Evolutionary conservation across 257 asterid species (phyloP).

Genomic region (Solanum chilense): DNA sequence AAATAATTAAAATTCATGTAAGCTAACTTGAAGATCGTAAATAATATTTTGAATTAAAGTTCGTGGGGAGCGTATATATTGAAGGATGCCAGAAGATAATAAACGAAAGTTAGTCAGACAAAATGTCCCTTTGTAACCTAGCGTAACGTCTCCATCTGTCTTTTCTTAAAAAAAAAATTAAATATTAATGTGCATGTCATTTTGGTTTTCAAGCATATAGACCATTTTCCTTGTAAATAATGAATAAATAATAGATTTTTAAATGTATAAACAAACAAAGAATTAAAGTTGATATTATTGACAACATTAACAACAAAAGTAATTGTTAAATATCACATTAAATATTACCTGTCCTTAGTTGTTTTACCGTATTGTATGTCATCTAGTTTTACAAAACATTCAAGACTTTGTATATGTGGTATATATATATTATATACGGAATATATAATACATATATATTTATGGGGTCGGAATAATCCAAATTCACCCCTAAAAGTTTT

Average conservation of each 20-base stretch:
- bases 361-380: background rate
- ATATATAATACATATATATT: no score
- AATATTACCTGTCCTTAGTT: no score
- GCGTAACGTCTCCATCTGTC: background rate
- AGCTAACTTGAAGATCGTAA: background rate
- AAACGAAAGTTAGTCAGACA: background rate
- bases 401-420: background rate
- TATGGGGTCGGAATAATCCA: no score
- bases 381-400: background rate
- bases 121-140: background rate
- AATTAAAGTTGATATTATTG: background rate
- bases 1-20: no score
- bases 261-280: background rate
- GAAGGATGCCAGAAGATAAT: background rate
- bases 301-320: background rate
- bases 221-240: background rate
- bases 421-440: background rate
- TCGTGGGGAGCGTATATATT: no score
- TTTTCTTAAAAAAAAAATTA: no score
- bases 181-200: background rate
- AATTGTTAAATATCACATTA: no score
- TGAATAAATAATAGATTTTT: background rate
- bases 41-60: background rate
- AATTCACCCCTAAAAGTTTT: background rate
- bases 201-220: background rate